Evolutionary conservation across 2,329 filamentous ascomycete species (phyloP), one percentile per base, ranked within the genome.

Genomic region (Aspergillus pseudotamarii): DNA sequence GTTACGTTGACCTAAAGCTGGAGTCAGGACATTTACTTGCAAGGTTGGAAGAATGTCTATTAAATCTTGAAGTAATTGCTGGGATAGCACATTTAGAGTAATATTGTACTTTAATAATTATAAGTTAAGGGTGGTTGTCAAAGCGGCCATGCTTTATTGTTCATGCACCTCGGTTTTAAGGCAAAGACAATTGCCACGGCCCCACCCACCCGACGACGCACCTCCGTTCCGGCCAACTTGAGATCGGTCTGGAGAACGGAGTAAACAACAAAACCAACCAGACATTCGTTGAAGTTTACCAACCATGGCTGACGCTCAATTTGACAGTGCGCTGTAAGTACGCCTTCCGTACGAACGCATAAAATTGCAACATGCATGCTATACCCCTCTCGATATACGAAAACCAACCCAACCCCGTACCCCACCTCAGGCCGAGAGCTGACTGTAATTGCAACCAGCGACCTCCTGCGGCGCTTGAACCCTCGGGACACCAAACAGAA

Each of bases 391-490:
- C 43, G 21, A 34, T 12, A 23, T 32, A 41, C 36, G 43, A 38
- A 23, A 57, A 9, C 23, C 54, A 54, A 28, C n/a, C 43, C 55
- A 57, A 43, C 43, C 38, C 30, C 46, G 28, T 62, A 74, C 72
- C 74, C 72, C 73, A 65, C 69, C 57, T 64, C 43, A 46, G 57
- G 58, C 60, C 64, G 64, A 46, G 59, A 71, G 71, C 74, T 76
- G 68, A 73, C 70, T 66, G 62, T 64, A 48, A 59, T 48, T 61
- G 63, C 61, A 51, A 61, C 38, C 78, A 98, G 95, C 75, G 95
- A 99, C 84, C 94, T 99, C 77, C 94, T 99, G 80, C 94, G 95
- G 73, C 95, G 95, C 68, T 91, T 99, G 66, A 96, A 97, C 82
- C 95, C 95, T 50, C 96, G 96, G 78, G 88, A 95, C 81, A 97